Base-by-base conservation (phyloP, 495 filamentous ascomycete species). In the Penicillium fimorum region DNA sequence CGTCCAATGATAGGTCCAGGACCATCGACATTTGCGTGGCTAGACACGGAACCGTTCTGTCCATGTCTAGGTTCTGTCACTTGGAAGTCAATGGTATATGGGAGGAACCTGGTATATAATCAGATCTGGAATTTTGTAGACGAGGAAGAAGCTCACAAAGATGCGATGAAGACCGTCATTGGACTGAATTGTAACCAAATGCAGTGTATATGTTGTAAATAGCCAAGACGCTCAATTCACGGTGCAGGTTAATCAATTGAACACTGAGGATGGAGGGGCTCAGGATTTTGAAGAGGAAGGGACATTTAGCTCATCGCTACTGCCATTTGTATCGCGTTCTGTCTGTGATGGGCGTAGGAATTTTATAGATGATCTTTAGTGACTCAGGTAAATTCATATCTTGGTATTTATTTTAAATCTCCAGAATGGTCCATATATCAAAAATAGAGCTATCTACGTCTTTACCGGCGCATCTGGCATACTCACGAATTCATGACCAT, bases 31-130 rank as follows among this genome's bases (percentile, higher is more conserved):
- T 57, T 53, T 11, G 61, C 62, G 57, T 67, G 65, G 55, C 64
- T 68, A 47, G 49, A 53, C 13, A 58, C 68, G 13, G 62, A 68
- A 37, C 55, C 63, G 40, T 60, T 55, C n/a, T 58, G 67, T 41
- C 48, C 46, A 38, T 57, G 47, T 27, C 53, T 60, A 5, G 44
- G 32, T 9, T 56, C 62, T 1, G 68, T 50, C 43, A 64, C 35
- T 43, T 64, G 62, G 53, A 76, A 76, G 45, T 72, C 68, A 50
- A 76, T 70, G 18, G 70, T 76, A 54, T 74, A 74, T 2, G 72
- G 71, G 25, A 75, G 70, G 20, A 73, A 75, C 22, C 73, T 73
- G 35, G 32, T 27, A 10, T 17, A 12, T 2, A 27, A 24, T 60
- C 25, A 66, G 57, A 51, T 22, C n/a, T 48, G 40, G 18, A 33